phyloP scores from a whole-genome alignment of 2,329 filamentous ascomycete species.

The Talaromyces pinophilus region DNA sequence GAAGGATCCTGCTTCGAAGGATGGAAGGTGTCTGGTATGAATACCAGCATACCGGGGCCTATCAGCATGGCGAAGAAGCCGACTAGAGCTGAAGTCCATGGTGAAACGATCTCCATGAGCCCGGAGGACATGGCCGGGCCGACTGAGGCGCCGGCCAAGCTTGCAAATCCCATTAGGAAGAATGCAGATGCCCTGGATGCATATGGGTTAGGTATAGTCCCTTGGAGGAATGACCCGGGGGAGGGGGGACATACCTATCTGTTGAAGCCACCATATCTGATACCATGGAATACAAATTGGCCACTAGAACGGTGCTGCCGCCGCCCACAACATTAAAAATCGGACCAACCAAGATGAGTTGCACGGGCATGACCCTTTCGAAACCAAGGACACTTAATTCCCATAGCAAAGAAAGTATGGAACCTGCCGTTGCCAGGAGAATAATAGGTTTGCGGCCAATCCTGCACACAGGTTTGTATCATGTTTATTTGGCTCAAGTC shows the following conservation, averaged over 20 bases:
- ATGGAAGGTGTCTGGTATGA: neutral
- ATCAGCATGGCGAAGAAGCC: neutral
- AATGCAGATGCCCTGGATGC: neutral
- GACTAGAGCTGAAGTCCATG: neutral
- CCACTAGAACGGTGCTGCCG: neutral
- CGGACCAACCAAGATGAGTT: neutral
- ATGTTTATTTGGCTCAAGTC: neutral
- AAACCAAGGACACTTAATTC: neutral
- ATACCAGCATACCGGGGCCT: neutral
- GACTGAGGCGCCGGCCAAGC: neutral
- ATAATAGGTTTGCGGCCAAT: neutral
- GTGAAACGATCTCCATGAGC: neutral
- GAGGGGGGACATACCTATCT: neutral
- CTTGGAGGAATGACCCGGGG: neutral
- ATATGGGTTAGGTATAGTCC: neutral
- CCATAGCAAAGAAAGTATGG: neutral
- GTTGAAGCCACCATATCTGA: neutral
- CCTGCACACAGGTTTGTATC: neutral
- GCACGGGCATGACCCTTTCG: neutral
- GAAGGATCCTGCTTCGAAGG: neutral
- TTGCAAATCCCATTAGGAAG: neutral
- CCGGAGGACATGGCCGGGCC: neutral
- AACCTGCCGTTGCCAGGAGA: neutral
- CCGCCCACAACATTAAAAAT: neutral
- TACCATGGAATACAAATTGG: neutral